Evolutionary conservation across 2,329 filamentous ascomycete genomes (phyloP).

Genomic region (Alternaria infectoria): DNA sequence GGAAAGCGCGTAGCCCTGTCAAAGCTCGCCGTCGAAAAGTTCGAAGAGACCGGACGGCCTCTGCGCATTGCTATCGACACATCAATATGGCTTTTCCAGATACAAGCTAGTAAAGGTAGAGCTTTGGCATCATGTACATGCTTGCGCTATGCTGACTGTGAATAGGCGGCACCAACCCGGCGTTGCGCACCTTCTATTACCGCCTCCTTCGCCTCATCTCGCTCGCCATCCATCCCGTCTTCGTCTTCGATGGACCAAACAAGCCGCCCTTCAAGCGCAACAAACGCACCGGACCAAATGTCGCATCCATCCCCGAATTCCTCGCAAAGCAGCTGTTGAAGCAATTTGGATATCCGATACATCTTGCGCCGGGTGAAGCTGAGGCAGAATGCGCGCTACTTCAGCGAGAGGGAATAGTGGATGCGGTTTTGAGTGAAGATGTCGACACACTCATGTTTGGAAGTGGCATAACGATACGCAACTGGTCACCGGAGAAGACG

Average conservation of each 20-base stretch:
- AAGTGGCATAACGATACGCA: conserved; percentile 76
- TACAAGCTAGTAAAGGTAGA: conserved; percentile 76
- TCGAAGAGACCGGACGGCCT: conserved; percentile 72
- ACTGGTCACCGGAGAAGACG: conserved; percentile 79
- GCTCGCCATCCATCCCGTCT: conserved; percentile 82
- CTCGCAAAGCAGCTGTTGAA: conserved; percentile 84
- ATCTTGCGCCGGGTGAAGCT: conserved; percentile 91
- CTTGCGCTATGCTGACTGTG: conserved; percentile 15
- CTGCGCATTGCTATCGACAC: conserved; percentile 91
- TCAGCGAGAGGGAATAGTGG: conserved; percentile 72
- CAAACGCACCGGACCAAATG: conserved; percentile 69
- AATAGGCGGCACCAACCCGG: conserved; percentile 82
- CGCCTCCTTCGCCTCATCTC: conserved; percentile 78
- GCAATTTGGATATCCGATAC: conserved; percentile 81
- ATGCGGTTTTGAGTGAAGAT: conserved; percentile 94
- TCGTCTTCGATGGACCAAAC: conserved; percentile 87
- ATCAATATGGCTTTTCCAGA: conserved; percentile 97
- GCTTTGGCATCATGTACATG: neutral
- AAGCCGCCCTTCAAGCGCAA: conserved; percentile 90
- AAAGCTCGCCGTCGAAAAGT: conserved; percentile 79
- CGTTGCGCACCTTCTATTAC: conserved; percentile 90
- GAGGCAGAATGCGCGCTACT: conserved; percentile 94
- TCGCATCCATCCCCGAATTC: conserved; percentile 71
- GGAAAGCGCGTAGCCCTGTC: conserved; percentile 81
- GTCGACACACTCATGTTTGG: conserved; percentile 99